phyloP scores from a whole-genome alignment of 2,329 filamentous ascomycete species.

The Ceratocystis cacaofunesta region DNA sequence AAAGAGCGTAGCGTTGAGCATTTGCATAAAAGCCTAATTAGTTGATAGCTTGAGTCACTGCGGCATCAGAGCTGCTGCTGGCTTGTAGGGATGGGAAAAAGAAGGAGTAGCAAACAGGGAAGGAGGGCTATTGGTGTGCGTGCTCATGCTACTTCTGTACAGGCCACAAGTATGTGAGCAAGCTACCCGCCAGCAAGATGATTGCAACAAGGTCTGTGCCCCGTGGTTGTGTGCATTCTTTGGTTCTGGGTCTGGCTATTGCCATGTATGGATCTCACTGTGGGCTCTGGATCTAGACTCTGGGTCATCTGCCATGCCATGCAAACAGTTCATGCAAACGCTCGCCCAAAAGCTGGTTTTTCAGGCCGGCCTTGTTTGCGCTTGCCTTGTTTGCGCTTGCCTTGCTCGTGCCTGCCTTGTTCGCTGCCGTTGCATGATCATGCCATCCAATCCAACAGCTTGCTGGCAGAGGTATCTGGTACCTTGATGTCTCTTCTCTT shows the following conservation, averaged over 20 bases:
- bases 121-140: background rate
- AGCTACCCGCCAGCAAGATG: background rate
- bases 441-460: background rate
- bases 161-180: background rate
- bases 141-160: background rate
- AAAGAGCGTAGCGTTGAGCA: background rate
- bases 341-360: background rate
- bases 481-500: background rate
- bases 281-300: too few relatives aligned
- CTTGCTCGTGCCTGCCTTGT: background rate
- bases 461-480: background rate
- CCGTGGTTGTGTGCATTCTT: background rate
- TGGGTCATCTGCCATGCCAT: background rate
- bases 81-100: too few relatives aligned
- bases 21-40: background rate
- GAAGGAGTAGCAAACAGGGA: background rate
- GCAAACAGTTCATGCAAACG: background rate
- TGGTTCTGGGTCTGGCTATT: background rate
- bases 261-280: too few relatives aligned
- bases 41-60: background rate
- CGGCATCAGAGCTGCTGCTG: background rate
- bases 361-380: background rate
- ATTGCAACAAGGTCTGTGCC: background rate
- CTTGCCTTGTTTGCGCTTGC: background rate
- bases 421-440: background rate